Evolutionary conservation across 495 filamentous ascomycete species (phyloP).

Genomic region (Elasticomyces elasticus): DNA sequence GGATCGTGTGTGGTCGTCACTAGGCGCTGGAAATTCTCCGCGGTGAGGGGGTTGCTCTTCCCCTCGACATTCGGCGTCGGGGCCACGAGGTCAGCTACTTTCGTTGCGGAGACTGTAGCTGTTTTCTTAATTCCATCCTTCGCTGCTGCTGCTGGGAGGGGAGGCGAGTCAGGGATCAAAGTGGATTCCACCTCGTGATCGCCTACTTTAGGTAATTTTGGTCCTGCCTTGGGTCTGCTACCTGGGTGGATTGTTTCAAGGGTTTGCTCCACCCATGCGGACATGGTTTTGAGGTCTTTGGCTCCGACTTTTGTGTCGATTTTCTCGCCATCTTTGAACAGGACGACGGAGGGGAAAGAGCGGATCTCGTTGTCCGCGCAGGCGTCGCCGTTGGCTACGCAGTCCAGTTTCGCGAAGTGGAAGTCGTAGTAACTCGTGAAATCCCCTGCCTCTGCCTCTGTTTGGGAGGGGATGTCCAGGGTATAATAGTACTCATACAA

Average conservation of each 20-base stretch:
- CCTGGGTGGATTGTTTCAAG: conserved; percentile 72
- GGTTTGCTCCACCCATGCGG: conserved; percentile 61
- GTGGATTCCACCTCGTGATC: conserved; percentile 40
- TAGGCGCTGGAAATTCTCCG: conserved; percentile 74
- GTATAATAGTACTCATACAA: conserved; percentile 96
- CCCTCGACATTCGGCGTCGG: conserved; percentile 61
- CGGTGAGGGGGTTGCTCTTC: conserved; percentile 60
- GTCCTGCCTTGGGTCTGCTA: conserved; percentile 54
- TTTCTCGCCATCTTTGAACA: conserved; percentile 72
- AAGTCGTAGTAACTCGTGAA: conserved; percentile 77
- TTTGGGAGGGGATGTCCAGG: conserved; percentile 55
- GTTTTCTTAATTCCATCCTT: conserved; percentile 28
- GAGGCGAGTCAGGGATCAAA: conserved; percentile 35
- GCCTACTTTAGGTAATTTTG: conserved; percentile 52
- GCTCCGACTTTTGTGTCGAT: conserved; percentile 50
- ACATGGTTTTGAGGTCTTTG: conserved; percentile 52
- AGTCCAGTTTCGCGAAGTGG: conserved; percentile 78
- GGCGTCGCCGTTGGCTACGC: conserved; percentile 63
- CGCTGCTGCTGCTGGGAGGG: conserved; percentile 15
- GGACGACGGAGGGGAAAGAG: conserved; percentile 62
- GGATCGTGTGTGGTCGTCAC: conserved; percentile 83
- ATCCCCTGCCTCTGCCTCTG: conserved; percentile 21
- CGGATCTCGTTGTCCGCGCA: conserved; percentile 56
- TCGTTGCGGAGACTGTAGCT: conserved; percentile 12
- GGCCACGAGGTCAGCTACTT: conserved; percentile 24